Conservation (phyloP, 2,329 filamentous ascomycete genomes). For the Pyricularia grisea region DNA sequence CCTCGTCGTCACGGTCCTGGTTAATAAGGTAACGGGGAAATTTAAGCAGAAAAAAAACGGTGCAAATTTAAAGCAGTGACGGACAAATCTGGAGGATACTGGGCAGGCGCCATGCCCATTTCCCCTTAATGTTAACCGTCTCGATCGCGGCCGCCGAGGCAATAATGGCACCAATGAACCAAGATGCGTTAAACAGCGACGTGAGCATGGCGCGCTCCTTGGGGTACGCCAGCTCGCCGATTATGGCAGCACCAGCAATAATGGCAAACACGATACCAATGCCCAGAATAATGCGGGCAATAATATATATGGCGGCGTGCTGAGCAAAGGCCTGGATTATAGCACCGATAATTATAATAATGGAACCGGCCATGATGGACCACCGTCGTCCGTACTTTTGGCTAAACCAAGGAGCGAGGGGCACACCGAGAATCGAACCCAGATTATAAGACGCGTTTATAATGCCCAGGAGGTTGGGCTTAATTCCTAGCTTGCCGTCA, state of each 20-base stretch:
- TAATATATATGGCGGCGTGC: conserved; percentile 45
- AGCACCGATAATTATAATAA: conserved; percentile 41
- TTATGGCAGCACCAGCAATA: conserved; percentile 45
- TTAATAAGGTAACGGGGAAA: conserved; percentile 9
- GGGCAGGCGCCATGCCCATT: conserved; percentile 31
- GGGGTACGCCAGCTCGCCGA: conserved; percentile 51
- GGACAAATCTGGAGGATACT: conserved; percentile 27
- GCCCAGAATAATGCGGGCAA: conserved; percentile 50
- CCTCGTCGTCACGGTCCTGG: conserved; percentile 8
- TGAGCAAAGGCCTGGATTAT: conserved; percentile 40
- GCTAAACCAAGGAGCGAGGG: conserved; percentile 28
- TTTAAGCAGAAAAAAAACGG: conserved; percentile 9
- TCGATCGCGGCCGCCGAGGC: conserved; percentile 39
- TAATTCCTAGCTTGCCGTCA: not conserved
- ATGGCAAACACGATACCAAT: conserved; percentile 53
- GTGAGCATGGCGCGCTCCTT: conserved; percentile 51
- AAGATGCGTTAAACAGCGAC: conserved; percentile 46
- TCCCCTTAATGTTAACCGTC: conserved; percentile 25
- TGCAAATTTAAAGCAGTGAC: conserved; percentile 6
- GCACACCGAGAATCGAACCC: conserved; percentile 11
- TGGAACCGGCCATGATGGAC: conserved; percentile 41
- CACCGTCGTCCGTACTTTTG: conserved; percentile 38
- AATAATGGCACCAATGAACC: conserved; percentile 40
- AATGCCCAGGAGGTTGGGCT: conserved; percentile 16
- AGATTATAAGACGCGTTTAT: conserved; percentile 19